phyloP scores from a whole-genome alignment of 2,329 filamentous ascomycete species.

The Neoscytalidium dimidiatum region DNA sequence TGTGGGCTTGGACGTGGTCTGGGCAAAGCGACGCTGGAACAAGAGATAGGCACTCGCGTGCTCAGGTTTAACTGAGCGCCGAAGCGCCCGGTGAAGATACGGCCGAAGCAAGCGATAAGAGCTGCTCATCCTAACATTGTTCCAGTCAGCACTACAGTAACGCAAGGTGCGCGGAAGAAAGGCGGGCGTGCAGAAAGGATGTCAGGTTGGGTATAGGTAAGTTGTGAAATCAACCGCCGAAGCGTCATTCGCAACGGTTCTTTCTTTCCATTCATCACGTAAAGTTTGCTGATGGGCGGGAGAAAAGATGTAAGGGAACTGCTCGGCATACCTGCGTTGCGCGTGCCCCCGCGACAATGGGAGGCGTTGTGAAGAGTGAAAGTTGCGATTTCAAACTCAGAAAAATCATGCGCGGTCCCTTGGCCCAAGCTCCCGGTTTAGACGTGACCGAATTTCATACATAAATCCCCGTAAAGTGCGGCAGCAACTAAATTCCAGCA shows the following conservation, averaged over 20 bases:
- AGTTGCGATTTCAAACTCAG: background rate
- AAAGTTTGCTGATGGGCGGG: background rate
- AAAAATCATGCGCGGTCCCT: conserved; percentile 3
- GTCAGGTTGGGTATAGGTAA: conserved; percentile 31
- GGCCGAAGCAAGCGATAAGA: conserved; percentile 59
- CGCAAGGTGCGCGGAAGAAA: background rate
- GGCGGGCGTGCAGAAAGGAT: background rate
- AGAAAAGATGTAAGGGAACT: background rate
- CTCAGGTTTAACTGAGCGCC: conserved; percentile 29
- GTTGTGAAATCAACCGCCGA: conserved; percentile 53
- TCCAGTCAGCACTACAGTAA: conserved; percentile 43
- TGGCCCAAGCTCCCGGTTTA: conserved; percentile 16
- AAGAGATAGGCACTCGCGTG: conserved; percentile 49
- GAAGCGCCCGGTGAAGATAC: conserved; percentile 47
- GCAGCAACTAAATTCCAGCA: background rate
- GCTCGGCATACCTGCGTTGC: conserved; percentile 10
- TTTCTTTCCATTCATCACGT: conserved; percentile 36
- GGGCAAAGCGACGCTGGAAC: conserved; percentile 35
- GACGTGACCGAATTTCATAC: background rate
- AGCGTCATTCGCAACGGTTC: conserved; percentile 71
- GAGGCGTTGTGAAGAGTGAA: background rate
- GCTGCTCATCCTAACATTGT: conserved; percentile 47
- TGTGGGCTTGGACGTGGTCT: conserved; percentile 23
- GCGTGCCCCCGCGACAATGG: background rate
- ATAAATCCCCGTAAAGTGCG: no score